Evolutionary conservation across 1,139 yeast genomes (phyloP), one percentile per base, ranked within the genome.

Genomic region (Zygoascus meyerae): DNA sequence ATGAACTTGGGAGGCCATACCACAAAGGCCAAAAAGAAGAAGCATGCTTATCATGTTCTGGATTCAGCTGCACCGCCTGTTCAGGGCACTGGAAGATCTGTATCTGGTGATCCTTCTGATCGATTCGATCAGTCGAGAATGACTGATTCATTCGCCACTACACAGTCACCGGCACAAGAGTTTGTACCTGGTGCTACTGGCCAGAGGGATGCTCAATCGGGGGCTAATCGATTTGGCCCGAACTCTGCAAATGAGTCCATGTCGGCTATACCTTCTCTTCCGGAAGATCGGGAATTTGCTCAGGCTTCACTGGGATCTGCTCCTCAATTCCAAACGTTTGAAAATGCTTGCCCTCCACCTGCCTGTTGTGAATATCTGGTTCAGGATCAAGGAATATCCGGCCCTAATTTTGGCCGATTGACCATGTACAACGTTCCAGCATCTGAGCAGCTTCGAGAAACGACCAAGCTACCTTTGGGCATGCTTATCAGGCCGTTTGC

Each of bases 401-500:
- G 86, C 29, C 90, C 97, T 11, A 79, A 86, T 53, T 82, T 81
- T 61, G 78, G 86, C 60, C 74, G 95, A 49, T 71, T 86, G 47
- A 73, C 95, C 2, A 78, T 89, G 87, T 86, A 89, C 65, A 81
- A 82, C 55, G 78, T 90, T 10, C 98, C 98, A 1, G 79, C 77
- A 36, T 73, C 81, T 12, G 95, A 86, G 54, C 78, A 76, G 45
- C 68, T 90, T 50, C 74, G 95, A 57, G 72, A 75, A 32, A 78
- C 82, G 1, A 77, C 96, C 0, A 81, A 80, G 52, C 68, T 92
- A 45, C 98, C 98, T 1, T 69, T 92, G 36, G 90, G 95, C 0
- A 69, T 92, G 48, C 74, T 87, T 2, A 69, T 89, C 12, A 78
- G 89, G 45, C 98, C 98, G 2, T 87, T 92, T 70, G 95, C 96